Evolutionary conservation across 108 stramenopile species (phyloP).

Genomic region (Cyclotella choctawhatcheeana): DNA sequence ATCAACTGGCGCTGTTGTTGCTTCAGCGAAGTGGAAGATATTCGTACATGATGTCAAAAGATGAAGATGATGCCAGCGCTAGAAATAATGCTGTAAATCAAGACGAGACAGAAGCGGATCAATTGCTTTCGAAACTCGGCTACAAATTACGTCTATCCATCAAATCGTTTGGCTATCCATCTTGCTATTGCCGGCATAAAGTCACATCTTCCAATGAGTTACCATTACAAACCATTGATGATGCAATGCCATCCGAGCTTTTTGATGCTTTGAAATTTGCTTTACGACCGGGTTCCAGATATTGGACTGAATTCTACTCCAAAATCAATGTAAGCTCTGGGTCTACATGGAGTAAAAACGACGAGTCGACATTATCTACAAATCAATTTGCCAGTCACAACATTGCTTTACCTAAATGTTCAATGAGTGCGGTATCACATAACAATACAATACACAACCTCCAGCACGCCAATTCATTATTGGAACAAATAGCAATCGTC

Average conservation of each 20-base stretch:
- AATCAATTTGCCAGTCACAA: constrained; percentile 51
- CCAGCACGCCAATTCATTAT: constrained; percentile 23
- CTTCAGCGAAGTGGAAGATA: constrained; percentile 39
- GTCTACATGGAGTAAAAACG: background rate
- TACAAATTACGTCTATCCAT: constrained; percentile 35
- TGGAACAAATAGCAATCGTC: constrained; percentile 54
- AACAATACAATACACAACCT: background rate
- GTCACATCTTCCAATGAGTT: constrained; percentile 3
- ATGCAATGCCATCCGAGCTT: constrained; percentile 27
- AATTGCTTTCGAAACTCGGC: constrained; percentile 27
- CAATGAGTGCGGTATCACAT: background rate
- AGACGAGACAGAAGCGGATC: constrained; percentile 9
- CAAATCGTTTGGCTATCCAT: constrained; percentile 42
- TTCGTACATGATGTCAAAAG: background rate
- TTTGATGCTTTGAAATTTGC: constrained; percentile 37
- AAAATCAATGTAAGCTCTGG: background rate
- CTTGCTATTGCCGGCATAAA: constrained; percentile 9
- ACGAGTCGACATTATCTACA: background rate
- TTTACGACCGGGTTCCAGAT: constrained; percentile 29
- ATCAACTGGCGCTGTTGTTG: constrained; percentile 34
- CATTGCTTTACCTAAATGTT: constrained; percentile 16
- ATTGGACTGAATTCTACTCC: constrained; percentile 47
- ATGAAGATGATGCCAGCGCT: constrained; percentile 22
- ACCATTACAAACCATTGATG: constrained; percentile 29
- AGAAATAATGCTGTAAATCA: too few species aligned